Base-by-base conservation (phyloP, 352 stramenopile genomes). In the Aphanomyces euteiches region DNA sequence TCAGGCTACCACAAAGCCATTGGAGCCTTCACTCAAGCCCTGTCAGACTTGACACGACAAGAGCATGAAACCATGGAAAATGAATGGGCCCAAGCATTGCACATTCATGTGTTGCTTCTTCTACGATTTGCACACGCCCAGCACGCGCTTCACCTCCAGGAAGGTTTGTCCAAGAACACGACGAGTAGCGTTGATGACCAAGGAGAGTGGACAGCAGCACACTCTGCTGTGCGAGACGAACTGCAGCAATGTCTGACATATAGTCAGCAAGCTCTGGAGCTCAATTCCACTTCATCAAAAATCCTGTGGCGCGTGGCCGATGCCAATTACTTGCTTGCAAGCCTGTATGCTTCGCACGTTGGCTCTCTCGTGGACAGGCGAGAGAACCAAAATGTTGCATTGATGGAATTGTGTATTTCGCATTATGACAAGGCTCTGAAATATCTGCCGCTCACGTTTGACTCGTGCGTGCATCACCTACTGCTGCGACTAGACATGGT, bases 61-160 rank as follows among this genome's bases (percentile, higher is more conserved):
- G 39, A 28, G 19, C 13, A 6, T 6, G n/a, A 7, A 10, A 19
- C 12, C 48, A n/a, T 70, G 10, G 47, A 61, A 8, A 47, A 21
- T n/a, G 64, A 47, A 36, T 63, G 53, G 43, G 39, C 34, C 12
- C 64, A 19, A 8, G 47, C 34, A 8, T 37, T 70, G 43, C 37
- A 60, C 28, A 50, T 60, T 17, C 64, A 70, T 37, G n/a, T 70
- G 37, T 21, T 60, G 21, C 64, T 70, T 5, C 48, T 70, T 6
- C 39, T 70, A 7, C 64, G 64, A 5, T 41, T 70, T 36, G 64
- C 64, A 3, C 64, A 70, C 47, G 53, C 64, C 13, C 47, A 63
- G n/a, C 64, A 70, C 21, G 64, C 64, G 13, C 40, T 70, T 17
- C 47, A 70, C 40, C 39, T 70, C 40, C 64, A 70, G 54, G 43